Conservation (phyloP, 139 green algal species). For the Picochlorum sp. region DNA sequence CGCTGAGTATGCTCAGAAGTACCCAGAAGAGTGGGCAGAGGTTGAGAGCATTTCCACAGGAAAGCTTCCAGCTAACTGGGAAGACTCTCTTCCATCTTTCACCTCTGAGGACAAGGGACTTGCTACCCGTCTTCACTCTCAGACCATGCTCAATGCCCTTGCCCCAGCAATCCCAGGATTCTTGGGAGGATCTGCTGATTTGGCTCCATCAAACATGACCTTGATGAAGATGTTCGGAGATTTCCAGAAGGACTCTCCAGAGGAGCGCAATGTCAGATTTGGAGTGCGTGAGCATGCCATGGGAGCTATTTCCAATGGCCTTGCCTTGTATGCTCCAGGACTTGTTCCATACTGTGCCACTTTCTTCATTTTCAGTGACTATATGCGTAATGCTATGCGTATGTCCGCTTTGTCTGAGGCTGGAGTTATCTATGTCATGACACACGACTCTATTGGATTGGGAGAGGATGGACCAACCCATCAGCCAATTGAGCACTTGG, state of each 20-base stretch:
- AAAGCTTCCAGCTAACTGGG: slow-evolving; percentile 83
- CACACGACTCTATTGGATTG: slow-evolving; percentile 98
- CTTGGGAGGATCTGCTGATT: slow-evolving; percentile 90
- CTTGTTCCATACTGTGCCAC: slow-evolving; percentile 97
- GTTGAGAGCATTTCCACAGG: slow-evolving; percentile 69
- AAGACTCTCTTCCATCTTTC: slow-evolving; percentile 76
- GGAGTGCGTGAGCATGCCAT: slow-evolving; percentile 98
- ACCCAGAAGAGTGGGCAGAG: slow-evolving; percentile 74
- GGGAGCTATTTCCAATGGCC: slow-evolving; percentile 95
- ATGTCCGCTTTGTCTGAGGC: slow-evolving; percentile 86
- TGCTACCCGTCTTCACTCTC: slow-evolving; percentile 91
- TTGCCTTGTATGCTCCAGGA: slow-evolving; percentile 80
- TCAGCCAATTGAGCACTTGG: slow-evolving; percentile 97
- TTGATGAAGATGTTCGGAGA: slow-evolving; percentile 96
- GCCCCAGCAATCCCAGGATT: slow-evolving; percentile 83
- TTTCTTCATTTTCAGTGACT: slow-evolving; percentile 99
- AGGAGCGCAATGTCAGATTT: slow-evolving; percentile 95
- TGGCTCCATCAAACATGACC: slow-evolving; percentile 98
- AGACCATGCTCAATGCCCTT: slow-evolving; percentile 95
- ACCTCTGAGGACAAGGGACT: slow-evolving; percentile 88
- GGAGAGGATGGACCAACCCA: slow-evolving; percentile 99
- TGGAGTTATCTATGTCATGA: slow-evolving; percentile 94
- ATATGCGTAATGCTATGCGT: slow-evolving; percentile 96
- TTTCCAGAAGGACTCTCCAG: slow-evolving; percentile 93
- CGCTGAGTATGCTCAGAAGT: slow-evolving; percentile 58